Base-by-base conservation (phyloP, 495 filamentous ascomycete genomes). In the Xylaria scruposa region DNA sequence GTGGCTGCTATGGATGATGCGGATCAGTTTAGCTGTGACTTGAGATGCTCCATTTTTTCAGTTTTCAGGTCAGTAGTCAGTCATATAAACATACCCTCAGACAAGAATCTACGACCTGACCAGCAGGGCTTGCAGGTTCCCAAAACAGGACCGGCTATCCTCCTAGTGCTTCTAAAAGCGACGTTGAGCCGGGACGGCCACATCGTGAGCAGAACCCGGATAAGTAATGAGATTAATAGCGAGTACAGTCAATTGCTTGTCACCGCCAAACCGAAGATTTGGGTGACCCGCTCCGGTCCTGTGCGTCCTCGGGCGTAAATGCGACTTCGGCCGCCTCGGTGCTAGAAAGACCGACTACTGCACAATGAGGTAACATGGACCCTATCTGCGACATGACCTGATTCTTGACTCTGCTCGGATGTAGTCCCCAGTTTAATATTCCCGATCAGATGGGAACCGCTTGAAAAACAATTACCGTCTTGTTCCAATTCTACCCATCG, bases 381-480 rank as follows among this genome's bases (percentile, higher is more conserved):
- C 53, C 53, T 56, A 31, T 56, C 24, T 31, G 26, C 1, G 26
- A 56, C 53, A 31, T 13, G 53, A 59, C 21, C 9, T 59, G 29
- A 3, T 59, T 15, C 29, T 36, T n/a, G 8, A n/a, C 59, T 42
- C 36, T 5, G 58, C 58, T 38, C 59, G 21, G 59, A 24, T 42
- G 3, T 33, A 29, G 38, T 36, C 44, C 9, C 33, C 49, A 63
- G 58, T 63, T 63, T 63, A 61, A 61, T 67, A 36, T 44, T 38
- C 60, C 63, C 63, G 65, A 42, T 56, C 65, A 40, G 65, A 26
- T 54, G 9, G 9, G n/a, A 47, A 9, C 72, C 72, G 75, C 70
- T 58, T 53, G 65, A 73, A 78, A 76, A 79, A 70, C 62, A 72
- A 78, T 78, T 66, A 72, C 77, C 77, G 77, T 74, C 36, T 63